These are phyloP conservation scores for Arachis hypogaea DNA, from an alignment of 306 rosid genomes.

Conservation along the genomic window DNA sequence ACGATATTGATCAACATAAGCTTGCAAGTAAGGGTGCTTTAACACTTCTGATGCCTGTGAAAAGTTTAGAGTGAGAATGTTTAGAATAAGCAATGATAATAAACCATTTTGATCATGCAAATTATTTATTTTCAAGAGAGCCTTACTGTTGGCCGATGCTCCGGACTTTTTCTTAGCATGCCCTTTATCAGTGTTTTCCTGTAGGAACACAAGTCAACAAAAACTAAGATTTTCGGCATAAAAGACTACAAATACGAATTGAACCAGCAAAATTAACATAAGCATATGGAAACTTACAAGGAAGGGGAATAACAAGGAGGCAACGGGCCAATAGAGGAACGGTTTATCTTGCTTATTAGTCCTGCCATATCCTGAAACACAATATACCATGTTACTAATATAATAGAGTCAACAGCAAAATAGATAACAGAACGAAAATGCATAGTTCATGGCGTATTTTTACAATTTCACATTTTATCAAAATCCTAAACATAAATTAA, in stretches of 20 bases:
- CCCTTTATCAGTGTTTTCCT: conserved; percentile 97
- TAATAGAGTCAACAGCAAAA: background rate
- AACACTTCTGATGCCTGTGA: conserved; percentile 92
- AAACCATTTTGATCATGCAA: conserved; percentile 21
- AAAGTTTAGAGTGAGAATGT: conserved; percentile 35
- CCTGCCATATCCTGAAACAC: conserved; percentile 98
- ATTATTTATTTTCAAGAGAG: conserved; percentile 32
- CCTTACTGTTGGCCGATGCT: conserved; percentile 93
- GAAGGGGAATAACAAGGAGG: conserved; percentile 95
- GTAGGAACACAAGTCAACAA: conserved; percentile 39
- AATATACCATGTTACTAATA: conserved; percentile 35
- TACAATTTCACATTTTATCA: too few relatives aligned
- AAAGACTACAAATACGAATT: background rate
- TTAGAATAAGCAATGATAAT: conserved; percentile 30
- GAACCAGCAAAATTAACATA: background rate
- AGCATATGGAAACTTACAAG: conserved; percentile 63
- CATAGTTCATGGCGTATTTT: too few relatives aligned
- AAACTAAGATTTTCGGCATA: conserved; percentile 35
- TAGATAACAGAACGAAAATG: too few relatives aligned
- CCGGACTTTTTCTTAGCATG: conserved; percentile 96
- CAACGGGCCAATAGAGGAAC: conserved; percentile 94
- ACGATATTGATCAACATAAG: conserved; percentile 79
- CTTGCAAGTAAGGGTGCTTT: conserved; percentile 95
- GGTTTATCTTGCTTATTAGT: conserved; percentile 94
- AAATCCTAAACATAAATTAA: background rate